Base-by-base conservation (phyloP, 768 basidiomycete genomes). In the Tubosaeta sp. region DNA sequence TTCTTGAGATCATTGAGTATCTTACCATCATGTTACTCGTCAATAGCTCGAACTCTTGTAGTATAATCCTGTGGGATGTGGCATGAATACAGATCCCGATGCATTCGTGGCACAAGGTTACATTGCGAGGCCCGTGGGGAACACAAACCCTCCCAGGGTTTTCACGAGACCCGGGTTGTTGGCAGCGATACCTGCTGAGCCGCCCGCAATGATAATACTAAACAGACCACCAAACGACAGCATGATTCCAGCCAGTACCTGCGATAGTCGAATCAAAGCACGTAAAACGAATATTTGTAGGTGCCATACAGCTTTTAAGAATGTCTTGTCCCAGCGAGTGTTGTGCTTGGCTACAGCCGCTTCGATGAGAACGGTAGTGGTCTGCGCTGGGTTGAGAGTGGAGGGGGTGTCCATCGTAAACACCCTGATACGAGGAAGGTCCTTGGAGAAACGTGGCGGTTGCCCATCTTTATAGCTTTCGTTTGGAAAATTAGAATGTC, bases 121-220 rank as follows among this genome's bases (percentile, higher is more conserved):
- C 86, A 88, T 88, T 50, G 85, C 82, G 72, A 88, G 79, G 62
- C 86, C 86, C 2, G 85, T 83, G 9, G 86, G 86, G 65, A 88
- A 88, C 25, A 88, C 82, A 43, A 86, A 79, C 14, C 83, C 86
- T 16, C 77, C 77, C 3, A 88, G 66, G 29, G 86, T 56, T 62
- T 84, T 87, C 42, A 85, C 81, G 10, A 88, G 68, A 17, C 86
- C 86, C 2, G 86, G 86, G 53, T 86, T 84, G 51, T 69, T 71
- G 32, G 67, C 45, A 19, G 67, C 76, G 27, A 88, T 60, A 1
- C 71, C 76, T 0, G 71, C 63, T 0, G 86, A 76, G 6, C 86
- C 86, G 33, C 83, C 86, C 42, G 75, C 69, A 14, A 86, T 62
- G 51, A 88, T 73, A 55, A 85, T 70, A 19, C 79, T 79, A 27